These are phyloP conservation scores for Capsella bursapastoris DNA, from an alignment of 345 rosid species.

Conservation along the genomic window DNA sequence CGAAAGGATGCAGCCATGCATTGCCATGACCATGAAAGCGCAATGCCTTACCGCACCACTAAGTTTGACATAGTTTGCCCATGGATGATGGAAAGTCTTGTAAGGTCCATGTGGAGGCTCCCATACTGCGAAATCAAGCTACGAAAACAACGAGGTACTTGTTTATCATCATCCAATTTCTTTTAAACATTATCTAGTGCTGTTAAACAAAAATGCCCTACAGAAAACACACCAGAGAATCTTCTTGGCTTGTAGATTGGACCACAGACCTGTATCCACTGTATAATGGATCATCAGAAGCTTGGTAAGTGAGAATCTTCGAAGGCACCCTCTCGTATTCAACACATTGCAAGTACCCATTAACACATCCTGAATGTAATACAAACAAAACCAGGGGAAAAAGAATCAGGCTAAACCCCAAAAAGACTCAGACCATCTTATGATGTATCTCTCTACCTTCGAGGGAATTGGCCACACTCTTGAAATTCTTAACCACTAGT, in stretches of 20 bases:
- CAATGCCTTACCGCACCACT: slow-evolving; percentile 92
- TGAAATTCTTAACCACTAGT: slow-evolving; percentile 85
- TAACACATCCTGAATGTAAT: slow-evolving; percentile 65
- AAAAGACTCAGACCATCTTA: background rate
- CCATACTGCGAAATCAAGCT: slow-evolving; percentile 85
- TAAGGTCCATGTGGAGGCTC: slow-evolving; percentile 96
- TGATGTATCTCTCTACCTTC: slow-evolving; percentile 58
- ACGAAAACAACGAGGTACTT: slow-evolving; percentile 27
- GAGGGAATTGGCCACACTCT: slow-evolving; percentile 74
- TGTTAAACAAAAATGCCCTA: background rate
- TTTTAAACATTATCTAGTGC: background rate
- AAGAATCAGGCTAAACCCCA: background rate
- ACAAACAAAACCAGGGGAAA: slow-evolving; percentile 10
- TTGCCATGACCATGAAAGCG: slow-evolving; percentile 94
- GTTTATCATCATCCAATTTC: background rate
- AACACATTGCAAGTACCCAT: slow-evolving; percentile 72
- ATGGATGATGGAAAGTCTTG: slow-evolving; percentile 69
- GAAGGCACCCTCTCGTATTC: slow-evolving; percentile 89
- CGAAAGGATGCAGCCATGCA: slow-evolving; percentile 91
- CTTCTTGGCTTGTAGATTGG: slow-evolving; percentile 87
- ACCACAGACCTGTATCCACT: slow-evolving; percentile 86
- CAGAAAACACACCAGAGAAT: slow-evolving; percentile 60
- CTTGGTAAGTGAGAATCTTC: slow-evolving; percentile 84
- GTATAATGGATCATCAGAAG: slow-evolving; percentile 81
- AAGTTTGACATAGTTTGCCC: slow-evolving; percentile 75